Conservation (phyloP, 2,329 filamentous ascomycete species). For the Fusarium neocosmosporiellum region DNA sequence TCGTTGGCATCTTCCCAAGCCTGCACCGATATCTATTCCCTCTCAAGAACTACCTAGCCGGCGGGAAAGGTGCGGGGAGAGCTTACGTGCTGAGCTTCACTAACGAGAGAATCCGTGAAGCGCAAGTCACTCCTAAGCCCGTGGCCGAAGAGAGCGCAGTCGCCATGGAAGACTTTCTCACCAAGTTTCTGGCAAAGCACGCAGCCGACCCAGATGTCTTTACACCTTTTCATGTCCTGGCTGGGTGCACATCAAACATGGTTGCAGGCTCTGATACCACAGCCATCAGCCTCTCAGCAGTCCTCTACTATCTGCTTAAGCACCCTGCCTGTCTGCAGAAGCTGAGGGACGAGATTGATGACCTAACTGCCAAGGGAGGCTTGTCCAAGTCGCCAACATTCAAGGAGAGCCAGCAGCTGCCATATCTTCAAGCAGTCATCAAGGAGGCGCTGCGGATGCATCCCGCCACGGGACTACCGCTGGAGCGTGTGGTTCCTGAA, state of each 20-base stretch:
- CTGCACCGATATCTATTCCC: conserved; percentile 29
- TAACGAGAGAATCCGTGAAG: conserved; percentile 22
- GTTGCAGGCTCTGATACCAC: conserved; percentile 40
- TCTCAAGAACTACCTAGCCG: conserved; percentile 36
- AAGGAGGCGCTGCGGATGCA: conserved; percentile 39
- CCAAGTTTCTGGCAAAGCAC: conserved; percentile 38
- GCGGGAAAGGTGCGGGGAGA: conserved; percentile 25
- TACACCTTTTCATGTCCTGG: conserved; percentile 31
- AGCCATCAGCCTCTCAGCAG: conserved; percentile 34
- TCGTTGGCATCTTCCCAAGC: conserved; percentile 39
- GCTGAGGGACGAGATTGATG: conserved; percentile 20
- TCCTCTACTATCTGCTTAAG: conserved; percentile 32
- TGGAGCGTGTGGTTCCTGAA: conserved; percentile 34
- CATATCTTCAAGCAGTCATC: conserved; percentile 34
- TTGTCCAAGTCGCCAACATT: conserved; percentile 25
- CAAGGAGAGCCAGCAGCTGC: conserved; percentile 34
- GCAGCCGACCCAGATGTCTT: conserved; percentile 18
- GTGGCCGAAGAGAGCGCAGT: conserved; percentile 1
- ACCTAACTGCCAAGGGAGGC: neutral
- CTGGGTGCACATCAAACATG: conserved; percentile 37
- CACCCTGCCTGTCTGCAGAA: conserved; percentile 13
- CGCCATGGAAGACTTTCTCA: conserved; percentile 35
- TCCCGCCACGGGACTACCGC: conserved; percentile 30
- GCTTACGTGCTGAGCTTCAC: conserved; percentile 32
- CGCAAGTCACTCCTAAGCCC: conserved; percentile 23